Evolutionary conservation across 2,329 filamentous ascomycete genomes (phyloP).

Genomic region (Epichloe uncinata): DNA sequence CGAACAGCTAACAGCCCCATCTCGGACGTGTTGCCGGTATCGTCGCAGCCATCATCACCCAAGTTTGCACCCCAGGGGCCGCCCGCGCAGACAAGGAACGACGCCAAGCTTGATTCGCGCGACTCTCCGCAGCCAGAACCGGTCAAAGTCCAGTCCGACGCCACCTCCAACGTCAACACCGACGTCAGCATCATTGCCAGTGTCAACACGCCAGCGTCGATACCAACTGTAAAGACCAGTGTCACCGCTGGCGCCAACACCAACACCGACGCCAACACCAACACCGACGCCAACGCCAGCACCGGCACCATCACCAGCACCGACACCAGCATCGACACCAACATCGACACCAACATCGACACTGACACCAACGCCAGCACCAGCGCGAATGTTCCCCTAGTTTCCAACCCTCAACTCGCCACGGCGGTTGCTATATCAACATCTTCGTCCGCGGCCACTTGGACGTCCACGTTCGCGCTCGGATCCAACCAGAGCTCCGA

Average conservation of each 20-base stretch:
- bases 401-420: neutral
- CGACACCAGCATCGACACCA: neutral
- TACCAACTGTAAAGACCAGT: too few relatives aligned
- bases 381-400: neutral
- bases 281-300: too few relatives aligned
- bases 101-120: neutral
- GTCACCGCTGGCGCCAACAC: neutral
- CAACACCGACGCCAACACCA: neutral
- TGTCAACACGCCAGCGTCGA: too few relatives aligned
- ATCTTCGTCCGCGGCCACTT: neutral
- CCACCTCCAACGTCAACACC: neutral
- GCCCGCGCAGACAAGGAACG: neutral
- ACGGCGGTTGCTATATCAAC: neutral
- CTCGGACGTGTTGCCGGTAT: conserved; percentile 30
- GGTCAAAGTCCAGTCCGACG: neutral
- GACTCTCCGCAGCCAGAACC: neutral
- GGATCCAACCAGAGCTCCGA: conserved; percentile 12
- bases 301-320: neutral
- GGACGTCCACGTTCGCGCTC: neutral
- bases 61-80: neutral
- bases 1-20: conserved; percentile 21
- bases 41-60: conserved; percentile 5
- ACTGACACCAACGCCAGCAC: too few relatives aligned
- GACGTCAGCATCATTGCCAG: neutral
- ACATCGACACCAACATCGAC: too few relatives aligned